These are phyloP conservation scores for Epicoccum nigrum DNA, from an alignment of 2,329 filamentous ascomycete species.

Conservation along the genomic window DNA sequence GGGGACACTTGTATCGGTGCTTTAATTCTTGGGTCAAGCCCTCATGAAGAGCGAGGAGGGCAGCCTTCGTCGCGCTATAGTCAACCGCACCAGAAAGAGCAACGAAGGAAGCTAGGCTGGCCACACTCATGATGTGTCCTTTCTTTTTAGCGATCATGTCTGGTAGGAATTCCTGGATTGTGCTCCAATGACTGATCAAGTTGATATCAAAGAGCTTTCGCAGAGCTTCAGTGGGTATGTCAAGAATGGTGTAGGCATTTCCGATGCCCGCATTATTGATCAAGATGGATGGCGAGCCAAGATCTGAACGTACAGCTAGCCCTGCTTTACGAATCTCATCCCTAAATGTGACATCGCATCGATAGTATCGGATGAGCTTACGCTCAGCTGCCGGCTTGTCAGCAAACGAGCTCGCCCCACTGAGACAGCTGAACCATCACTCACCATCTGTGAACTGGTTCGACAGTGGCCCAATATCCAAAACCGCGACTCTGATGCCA, in stretches of 20 bases:
- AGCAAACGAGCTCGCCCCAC: conserved; percentile 11
- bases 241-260: conserved; percentile 41
- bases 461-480: conserved; percentile 43
- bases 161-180: conserved; percentile 46
- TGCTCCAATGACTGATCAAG: conserved; percentile 46
- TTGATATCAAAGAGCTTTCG: conserved; percentile 43
- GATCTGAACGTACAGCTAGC: conserved; percentile 41
- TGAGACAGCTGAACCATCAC: background rate
- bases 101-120: conserved; percentile 44
- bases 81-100: conserved; percentile 42
- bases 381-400: conserved; percentile 28
- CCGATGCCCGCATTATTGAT: conserved; percentile 49
- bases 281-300: conserved; percentile 42
- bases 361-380: conserved; percentile 33
- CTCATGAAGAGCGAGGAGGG: conserved; percentile 43
- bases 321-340: conserved; percentile 36
- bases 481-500: conserved; percentile 44
- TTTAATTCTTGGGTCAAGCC: conserved; percentile 50
- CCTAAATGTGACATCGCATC: conserved; percentile 44
- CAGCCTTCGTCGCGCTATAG: conserved; percentile 46
- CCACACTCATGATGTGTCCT: conserved; percentile 45
- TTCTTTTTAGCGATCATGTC: conserved; percentile 47
- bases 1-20: conserved; percentile 50
- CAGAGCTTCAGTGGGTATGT: conserved; percentile 34
- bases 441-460: conserved; percentile 35